Percentiles rank a stretch among this genome's conserved stretches.
Evolutionary conservation across 2,329 filamentous ascomycete species (phyloP).

Genomic region (Paecilomyces formosus): DNA sequence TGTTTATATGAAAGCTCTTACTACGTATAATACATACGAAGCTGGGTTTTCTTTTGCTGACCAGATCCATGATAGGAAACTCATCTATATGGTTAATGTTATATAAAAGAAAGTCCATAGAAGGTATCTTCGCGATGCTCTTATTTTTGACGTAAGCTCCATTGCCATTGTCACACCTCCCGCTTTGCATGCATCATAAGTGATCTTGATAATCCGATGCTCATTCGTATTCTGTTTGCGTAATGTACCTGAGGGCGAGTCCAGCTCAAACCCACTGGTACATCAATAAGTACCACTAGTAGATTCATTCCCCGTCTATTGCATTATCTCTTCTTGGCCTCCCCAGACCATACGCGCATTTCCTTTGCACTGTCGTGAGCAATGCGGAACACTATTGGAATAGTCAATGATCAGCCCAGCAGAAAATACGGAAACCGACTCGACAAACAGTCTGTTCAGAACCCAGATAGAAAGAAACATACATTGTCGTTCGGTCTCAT

Average conservation of each 20-base stretch:
- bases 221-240: background rate
- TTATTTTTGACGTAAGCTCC: background rate
- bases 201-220: background rate
- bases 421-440: background rate
- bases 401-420: constrained; percentile 9
- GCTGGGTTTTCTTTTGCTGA: too few species aligned
- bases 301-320: too few species aligned
- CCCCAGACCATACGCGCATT: constrained; percentile 63
- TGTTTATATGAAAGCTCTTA: too few species aligned
- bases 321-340: constrained; percentile 44
- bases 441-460: background rate
- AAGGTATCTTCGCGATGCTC: too few species aligned
- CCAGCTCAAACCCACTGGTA: background rate
- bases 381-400: constrained; percentile 55
- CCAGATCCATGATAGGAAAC: too few species aligned
- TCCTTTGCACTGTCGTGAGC: constrained; percentile 67
- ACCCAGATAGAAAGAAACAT: constrained; percentile 18
- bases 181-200: background rate
- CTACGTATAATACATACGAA: too few species aligned
- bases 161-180: too few species aligned
- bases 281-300: background rate
- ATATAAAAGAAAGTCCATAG: too few species aligned
- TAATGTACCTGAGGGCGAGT: background rate
- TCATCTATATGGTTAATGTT: too few species aligned
- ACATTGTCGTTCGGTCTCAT: constrained; percentile 77